A percentile compares a stretch with the other conserved stretches of the same genome.
These are phyloP conservation scores for Penicillium digitatum DNA, from an alignment of 2,329 filamentous ascomycete genomes.

Conservation along the genomic window DNA sequence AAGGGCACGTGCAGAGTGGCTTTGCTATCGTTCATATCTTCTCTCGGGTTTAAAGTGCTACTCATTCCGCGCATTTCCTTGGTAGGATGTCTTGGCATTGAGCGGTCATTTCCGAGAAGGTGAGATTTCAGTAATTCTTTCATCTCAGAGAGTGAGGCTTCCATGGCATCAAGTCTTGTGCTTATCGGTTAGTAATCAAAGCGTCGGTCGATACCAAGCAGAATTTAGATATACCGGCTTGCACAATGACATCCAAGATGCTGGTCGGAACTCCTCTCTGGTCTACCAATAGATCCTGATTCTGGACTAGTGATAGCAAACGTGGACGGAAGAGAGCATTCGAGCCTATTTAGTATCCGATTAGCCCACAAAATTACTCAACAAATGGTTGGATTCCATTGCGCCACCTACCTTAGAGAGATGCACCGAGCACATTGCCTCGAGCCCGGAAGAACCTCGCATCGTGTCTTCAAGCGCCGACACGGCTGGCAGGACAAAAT, in stretches of 20 bases:
- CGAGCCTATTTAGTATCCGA: not conserved
- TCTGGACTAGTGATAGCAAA: slow-evolving; percentile 1
- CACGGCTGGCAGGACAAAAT: slow-evolving; percentile 19
- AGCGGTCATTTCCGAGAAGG: not conserved
- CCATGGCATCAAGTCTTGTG: slow-evolving; percentile 3
- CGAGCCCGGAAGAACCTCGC: slow-evolving; percentile 9
- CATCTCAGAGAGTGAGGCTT: slow-evolving; percentile 2
- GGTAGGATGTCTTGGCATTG: not conserved
- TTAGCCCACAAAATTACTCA: not conserved
- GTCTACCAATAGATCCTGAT: not conserved
- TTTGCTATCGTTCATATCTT: slow-evolving; percentile 1
- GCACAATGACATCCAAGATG: not conserved
- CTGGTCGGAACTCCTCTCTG: not conserved
- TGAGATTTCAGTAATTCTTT: slow-evolving; percentile 7
- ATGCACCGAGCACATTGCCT: slow-evolving; percentile 9
- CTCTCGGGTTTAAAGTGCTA: not conserved
- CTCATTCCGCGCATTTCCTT: not conserved
- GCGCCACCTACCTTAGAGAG: slow-evolving; percentile 4
- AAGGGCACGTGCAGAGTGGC: not conserved
- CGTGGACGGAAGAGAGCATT: slow-evolving; percentile 8
- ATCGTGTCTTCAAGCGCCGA: slow-evolving; percentile 20
- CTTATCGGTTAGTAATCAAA: not conserved
- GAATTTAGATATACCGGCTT: not conserved
- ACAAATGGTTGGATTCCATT: not conserved
- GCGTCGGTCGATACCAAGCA: not conserved